Evolutionary conservation across 352 stramenopile species (phyloP), one percentile per base, ranked within the genome.

Genomic region (Aphanomyces euteiches): DNA sequence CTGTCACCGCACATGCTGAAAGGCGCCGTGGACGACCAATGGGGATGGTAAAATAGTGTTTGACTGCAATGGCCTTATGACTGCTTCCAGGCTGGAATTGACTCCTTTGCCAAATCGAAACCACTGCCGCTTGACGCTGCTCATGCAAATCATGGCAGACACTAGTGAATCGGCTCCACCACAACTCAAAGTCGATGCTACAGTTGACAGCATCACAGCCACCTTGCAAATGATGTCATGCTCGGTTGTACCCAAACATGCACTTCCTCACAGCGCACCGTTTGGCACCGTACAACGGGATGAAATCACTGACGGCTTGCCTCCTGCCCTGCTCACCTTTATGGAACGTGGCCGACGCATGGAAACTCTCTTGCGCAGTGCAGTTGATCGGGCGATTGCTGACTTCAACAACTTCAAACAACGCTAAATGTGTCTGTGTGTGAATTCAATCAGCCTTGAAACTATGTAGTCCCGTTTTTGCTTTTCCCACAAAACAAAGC

Each of bases 261-360:
- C 13, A 1, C 43, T 61, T 37, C 54, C 54, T 13, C 10, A 37
- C 8, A 28, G 28, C 28, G 28, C 28, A 28, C 28, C 28, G 28
- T 28, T 28, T 28, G 28, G 28, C 28, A 28, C 28, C 28, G 28
- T 28, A 28, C 1, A 40, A 17, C 54, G 54, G 5, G 10, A 39
- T 7, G 54, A 61, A 40, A 5, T 61, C 15, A 61, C 54, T 19
- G 54, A 39, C 19, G 54, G 54, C 34, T 12, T 61, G 6, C 54
- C 54, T 28, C 54, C 54, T 12, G 21, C 15, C 7, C 34, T 61
- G 15, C 54, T 61, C 21, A 61, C 54, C 8, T 64, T 70, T 17
- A 70, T 70, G 64, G 64, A 70, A 41, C 48, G 64, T 3, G 64
- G 64, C 12, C 48, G 64, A 13, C 64, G 54, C n/a, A 45, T 54